These are phyloP conservation scores for Colletotrichum viniferum DNA, from an alignment of 2,329 filamentous ascomycete species.

Conservation along the genomic window DNA sequence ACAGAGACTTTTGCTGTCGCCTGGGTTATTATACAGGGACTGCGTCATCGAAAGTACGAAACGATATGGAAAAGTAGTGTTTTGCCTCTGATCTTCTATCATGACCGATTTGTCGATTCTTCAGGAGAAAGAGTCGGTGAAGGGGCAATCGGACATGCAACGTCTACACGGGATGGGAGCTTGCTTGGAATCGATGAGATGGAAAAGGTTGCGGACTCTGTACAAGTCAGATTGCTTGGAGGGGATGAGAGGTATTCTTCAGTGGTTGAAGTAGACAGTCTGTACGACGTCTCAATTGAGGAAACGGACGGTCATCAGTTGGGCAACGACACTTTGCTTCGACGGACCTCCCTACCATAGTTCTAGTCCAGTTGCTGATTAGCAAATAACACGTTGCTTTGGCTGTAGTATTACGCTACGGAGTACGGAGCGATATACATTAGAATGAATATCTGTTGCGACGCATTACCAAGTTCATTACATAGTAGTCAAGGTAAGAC, in stretches of 20 bases:
- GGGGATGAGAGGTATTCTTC: not conserved
- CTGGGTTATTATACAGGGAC: not conserved
- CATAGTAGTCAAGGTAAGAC: too few relatives aligned
- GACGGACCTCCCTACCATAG: not conserved
- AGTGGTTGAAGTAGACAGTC: not conserved
- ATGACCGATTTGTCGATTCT: not conserved
- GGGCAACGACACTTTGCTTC: not conserved
- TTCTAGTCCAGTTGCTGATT: too few relatives aligned
- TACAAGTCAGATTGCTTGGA: not conserved
- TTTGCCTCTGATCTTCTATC: not conserved
- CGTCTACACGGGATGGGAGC: not conserved
- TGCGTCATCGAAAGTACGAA: not conserved
- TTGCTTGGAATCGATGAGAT: not conserved
- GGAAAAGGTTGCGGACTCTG: not conserved
- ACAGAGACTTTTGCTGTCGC: not conserved
- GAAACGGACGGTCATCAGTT: not conserved
- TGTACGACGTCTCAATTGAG: not conserved
- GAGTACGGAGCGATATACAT: too few relatives aligned
- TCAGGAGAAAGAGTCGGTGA: not conserved
- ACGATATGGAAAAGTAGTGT: not conserved
- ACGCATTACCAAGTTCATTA: not conserved
- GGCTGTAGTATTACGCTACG: too few relatives aligned
- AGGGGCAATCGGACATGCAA: not conserved
- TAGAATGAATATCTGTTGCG: not conserved
- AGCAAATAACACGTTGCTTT: too few relatives aligned